These are phyloP conservation scores for Anacardium occidentale DNA, from an alignment of 345 rosid species.

Conservation along the genomic window DNA sequence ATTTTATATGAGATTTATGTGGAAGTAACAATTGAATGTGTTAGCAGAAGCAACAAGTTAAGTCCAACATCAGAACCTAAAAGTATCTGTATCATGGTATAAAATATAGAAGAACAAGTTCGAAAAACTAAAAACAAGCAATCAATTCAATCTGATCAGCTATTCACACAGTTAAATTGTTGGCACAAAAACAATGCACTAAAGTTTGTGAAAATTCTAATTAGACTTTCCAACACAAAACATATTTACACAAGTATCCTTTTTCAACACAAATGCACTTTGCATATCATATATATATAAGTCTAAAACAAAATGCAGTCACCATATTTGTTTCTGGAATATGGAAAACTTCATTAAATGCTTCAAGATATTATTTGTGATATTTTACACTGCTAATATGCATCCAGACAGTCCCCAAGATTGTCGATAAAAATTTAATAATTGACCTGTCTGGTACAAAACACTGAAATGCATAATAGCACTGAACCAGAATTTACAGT, in stretches of 20 bases:
- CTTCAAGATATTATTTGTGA: neutral
- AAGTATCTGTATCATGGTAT: neutral
- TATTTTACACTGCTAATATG: too few species aligned
- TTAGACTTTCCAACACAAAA: neutral
- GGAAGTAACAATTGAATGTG: neutral
- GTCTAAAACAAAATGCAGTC: neutral
- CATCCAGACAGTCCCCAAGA: too few species aligned
- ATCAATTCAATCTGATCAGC: neutral
- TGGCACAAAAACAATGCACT: neutral
- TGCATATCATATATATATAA: neutral
- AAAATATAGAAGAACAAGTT: neutral
- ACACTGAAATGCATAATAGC: too few species aligned
- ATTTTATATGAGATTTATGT: neutral
- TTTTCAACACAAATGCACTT: neutral
- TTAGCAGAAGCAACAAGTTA: neutral
- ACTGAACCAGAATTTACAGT: too few species aligned
- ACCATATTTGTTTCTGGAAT: neutral
- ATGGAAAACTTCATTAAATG: neutral
- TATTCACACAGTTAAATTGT: neutral
- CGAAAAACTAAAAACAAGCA: neutral
- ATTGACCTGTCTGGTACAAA: too few species aligned
- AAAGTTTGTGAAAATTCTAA: neutral
- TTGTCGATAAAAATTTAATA: too few species aligned
- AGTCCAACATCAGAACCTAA: neutral
- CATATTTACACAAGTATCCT: neutral